These are phyloP conservation scores for Metschnikowia similis DNA, from an alignment of 805 yeast genomes.

Conservation along the genomic window DNA sequence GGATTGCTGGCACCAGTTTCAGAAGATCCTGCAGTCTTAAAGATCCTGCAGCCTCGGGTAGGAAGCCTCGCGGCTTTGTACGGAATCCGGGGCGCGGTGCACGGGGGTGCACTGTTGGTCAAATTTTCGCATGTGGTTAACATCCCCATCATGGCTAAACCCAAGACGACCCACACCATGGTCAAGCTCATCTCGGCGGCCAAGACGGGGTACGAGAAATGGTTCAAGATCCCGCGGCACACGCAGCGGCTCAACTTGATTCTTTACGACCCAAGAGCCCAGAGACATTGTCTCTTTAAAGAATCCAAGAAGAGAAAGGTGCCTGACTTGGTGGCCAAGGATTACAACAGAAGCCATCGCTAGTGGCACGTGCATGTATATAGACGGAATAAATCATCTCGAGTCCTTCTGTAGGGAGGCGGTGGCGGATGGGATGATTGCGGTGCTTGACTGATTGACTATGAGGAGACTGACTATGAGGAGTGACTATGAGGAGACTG, in stretches of 20 bases:
- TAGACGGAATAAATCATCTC: not conserved
- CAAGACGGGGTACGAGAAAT: conserved; percentile 81
- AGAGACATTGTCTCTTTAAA: conserved; percentile 85
- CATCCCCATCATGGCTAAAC: conserved; percentile 30
- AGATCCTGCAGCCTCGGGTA: too few relatives aligned
- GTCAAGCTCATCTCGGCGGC: conserved; percentile 87
- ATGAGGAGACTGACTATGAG: too few relatives aligned
- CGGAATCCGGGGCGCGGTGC: not conserved
- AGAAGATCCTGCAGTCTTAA: too few relatives aligned
- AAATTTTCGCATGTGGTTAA: not conserved
- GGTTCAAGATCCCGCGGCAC: conserved; percentile 76
- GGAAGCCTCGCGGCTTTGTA: too few relatives aligned
- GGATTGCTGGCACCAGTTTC: too few relatives aligned
- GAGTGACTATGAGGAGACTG: too few relatives aligned
- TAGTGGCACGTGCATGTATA: conserved; percentile 11
- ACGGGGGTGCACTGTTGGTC: not conserved
- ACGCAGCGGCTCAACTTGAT: conserved; percentile 76
- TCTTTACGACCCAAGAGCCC: conserved; percentile 44
- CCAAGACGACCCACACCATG: conserved; percentile 74
- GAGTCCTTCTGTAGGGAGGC: not conserved
- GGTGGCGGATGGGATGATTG: not conserved
- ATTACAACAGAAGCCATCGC: conserved; percentile 26
- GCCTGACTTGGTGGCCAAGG: conserved; percentile 42
- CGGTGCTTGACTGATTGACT: not conserved
- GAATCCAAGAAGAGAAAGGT: conserved; percentile 86